Percentiles rank a stretch among this genome's conserved stretches.
phyloP scores from a whole-genome alignment of 768 basidiomycete genomes.

The Trametes gibbosa region DNA sequence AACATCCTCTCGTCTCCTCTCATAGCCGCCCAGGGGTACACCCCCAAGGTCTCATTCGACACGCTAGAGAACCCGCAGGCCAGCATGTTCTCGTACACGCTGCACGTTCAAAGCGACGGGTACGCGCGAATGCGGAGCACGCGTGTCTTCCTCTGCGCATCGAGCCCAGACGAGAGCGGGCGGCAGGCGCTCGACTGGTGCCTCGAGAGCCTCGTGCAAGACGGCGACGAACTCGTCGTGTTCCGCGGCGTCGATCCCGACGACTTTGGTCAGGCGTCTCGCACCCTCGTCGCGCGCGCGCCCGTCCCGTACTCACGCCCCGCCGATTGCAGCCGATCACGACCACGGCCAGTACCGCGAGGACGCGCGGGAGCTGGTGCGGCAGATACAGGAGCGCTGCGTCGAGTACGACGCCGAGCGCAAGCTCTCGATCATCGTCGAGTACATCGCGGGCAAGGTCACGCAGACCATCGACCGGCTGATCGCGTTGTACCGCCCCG shows the following conservation, averaged over 20 bases:
- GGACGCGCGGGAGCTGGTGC: constrained; percentile 83
- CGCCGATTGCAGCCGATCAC: constrained; percentile 49
- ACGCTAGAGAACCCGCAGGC: constrained; percentile 81
- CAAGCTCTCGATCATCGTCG: constrained; percentile 88
- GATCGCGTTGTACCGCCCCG: constrained; percentile 88
- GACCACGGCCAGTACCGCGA: constrained; percentile 77
- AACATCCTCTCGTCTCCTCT: constrained; percentile 14
- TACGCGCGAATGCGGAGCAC: constrained; percentile 75
- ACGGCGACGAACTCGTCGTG: constrained; percentile 91
- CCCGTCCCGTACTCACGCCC: background rate
- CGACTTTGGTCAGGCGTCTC: constrained; percentile 56
- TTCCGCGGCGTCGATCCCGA: constrained; percentile 89
- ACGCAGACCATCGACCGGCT: constrained; percentile 89
- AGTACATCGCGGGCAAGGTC: constrained; percentile 90
- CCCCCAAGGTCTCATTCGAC: constrained; percentile 80
- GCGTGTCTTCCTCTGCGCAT: constrained; percentile 86
- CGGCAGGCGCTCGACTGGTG: constrained; percentile 89
- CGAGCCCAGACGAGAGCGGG: constrained; percentile 86
- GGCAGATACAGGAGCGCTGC: constrained; percentile 74
- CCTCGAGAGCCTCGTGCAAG: constrained; percentile 79
- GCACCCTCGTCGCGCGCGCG: background rate
- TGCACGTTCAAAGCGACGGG: constrained; percentile 80
- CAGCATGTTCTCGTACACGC: constrained; percentile 85
- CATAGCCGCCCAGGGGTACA: constrained; percentile 35
- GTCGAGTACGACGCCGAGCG: constrained; percentile 74